phyloP scores from a whole-genome alignment of 805 yeast species.

The Kurtzmaniella cleridarum region DNA sequence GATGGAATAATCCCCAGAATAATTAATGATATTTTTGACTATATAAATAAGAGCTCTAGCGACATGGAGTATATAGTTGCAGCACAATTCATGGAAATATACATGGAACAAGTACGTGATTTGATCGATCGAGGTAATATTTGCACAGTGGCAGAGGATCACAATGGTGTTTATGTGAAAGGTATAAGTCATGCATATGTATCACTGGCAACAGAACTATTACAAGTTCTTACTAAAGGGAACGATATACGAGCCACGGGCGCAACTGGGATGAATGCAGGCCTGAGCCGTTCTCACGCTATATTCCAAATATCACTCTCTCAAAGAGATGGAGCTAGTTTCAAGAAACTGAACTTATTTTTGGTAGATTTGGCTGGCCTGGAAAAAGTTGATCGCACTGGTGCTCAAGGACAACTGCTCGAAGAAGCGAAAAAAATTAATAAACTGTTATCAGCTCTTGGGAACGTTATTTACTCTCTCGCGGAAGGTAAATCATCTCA shows the following conservation, averaged over 20 bases:
- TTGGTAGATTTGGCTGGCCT: slow-evolving; percentile 86
- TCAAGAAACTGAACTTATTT: slow-evolving; percentile 59
- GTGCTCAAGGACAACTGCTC: slow-evolving; percentile 63
- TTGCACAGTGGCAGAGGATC: slow-evolving; percentile 9
- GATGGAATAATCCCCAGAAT: slow-evolving; percentile 71
- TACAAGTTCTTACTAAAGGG: slow-evolving; percentile 55
- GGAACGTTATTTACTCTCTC: slow-evolving; percentile 74
- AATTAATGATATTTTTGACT: slow-evolving; percentile 57
- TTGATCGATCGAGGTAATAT: slow-evolving; percentile 38
- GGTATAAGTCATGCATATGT: slow-evolving; percentile 64
- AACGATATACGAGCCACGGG: slow-evolving; percentile 49
- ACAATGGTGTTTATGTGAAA: slow-evolving; percentile 62
- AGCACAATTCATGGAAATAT: slow-evolving; percentile 75
- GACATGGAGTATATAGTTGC: slow-evolving; percentile 61
- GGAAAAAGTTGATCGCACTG: slow-evolving; percentile 72
- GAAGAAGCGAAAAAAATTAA: slow-evolving; percentile 86
- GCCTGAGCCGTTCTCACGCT: slow-evolving; percentile 76
- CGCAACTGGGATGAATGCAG: slow-evolving; percentile 64
- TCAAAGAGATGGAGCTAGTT: slow-evolving; percentile 56
- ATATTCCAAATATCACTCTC: slow-evolving; percentile 64
- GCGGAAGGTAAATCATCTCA: slow-evolving; percentile 64
- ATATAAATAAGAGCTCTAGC: slow-evolving; percentile 40
- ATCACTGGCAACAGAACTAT: slow-evolving; percentile 52
- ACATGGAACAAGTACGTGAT: slow-evolving; percentile 73
- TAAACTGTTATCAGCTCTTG: slow-evolving; percentile 69